These are phyloP conservation scores for Sclerotiophoma versabilis DNA, from an alignment of 2,329 filamentous ascomycete species.

Conservation along the genomic window DNA sequence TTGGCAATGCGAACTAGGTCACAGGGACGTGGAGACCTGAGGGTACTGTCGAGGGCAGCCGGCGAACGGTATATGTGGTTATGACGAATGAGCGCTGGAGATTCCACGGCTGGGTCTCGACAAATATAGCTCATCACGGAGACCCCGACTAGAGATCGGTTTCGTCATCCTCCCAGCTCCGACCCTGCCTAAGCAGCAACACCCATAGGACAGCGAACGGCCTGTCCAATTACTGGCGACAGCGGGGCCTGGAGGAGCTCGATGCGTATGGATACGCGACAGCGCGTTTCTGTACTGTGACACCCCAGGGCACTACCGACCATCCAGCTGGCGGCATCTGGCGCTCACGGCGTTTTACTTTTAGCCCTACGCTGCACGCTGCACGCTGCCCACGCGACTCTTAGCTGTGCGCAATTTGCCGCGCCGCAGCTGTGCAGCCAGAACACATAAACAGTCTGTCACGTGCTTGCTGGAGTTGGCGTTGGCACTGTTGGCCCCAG, in stretches of 20 bases:
- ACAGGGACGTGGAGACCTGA: slow-evolving; percentile 7
- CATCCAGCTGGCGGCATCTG: slow-evolving; percentile 34
- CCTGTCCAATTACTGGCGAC: slow-evolving; percentile 9
- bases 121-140: slow-evolving; percentile 16
- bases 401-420: slow-evolving; percentile 13
- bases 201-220: slow-evolving; percentile 2
- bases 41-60: slow-evolving; percentile 9
- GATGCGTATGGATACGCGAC: slow-evolving; percentile 2
- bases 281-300: slow-evolving; percentile 2
- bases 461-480: too few species aligned
- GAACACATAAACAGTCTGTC: not conserved
- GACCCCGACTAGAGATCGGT: slow-evolving; percentile 5
- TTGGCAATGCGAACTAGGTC: slow-evolving; percentile 5
- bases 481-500: too few species aligned
- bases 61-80: slow-evolving; percentile 5
- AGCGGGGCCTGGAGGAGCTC: not conserved
- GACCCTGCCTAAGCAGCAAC: slow-evolving; percentile 4
- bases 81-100: slow-evolving; percentile 14
- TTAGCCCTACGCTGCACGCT: slow-evolving; percentile 23
- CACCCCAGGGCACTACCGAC: slow-evolving; percentile 21
- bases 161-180: slow-evolving; percentile 5
- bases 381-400: slow-evolving; percentile 19
- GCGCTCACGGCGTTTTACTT: slow-evolving; percentile 27
- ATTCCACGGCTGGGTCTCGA: slow-evolving; percentile 3
- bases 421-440: slow-evolving; percentile 10